Percentiles rank a stretch among this genome's conserved stretches.
Evolutionary conservation across 305 asterid species (phyloP).

Genomic region (Rubia tinctorum): DNA sequence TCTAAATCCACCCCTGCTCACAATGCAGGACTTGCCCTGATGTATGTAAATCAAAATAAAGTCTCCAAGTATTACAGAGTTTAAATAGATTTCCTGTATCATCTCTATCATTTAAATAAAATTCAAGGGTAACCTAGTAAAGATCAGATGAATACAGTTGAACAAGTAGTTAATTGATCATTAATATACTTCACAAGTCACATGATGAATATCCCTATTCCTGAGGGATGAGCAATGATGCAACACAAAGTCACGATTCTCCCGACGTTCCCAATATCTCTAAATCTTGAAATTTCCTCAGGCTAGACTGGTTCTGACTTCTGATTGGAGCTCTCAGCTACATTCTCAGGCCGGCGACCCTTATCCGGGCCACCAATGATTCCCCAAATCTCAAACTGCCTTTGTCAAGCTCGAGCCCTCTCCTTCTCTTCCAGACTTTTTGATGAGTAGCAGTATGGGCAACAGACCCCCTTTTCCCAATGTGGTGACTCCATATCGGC

Average conservation of each 20-base stretch:
- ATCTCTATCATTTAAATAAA: too few species aligned
- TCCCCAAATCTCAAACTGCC: conserved; percentile 83
- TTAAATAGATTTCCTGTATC: too few species aligned
- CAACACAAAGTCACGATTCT: background rate
- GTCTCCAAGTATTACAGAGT: too few species aligned
- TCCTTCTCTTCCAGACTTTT: conserved; percentile 93
- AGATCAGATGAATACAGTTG: background rate
- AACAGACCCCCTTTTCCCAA: conserved; percentile 82
- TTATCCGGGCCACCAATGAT: conserved; percentile 92
- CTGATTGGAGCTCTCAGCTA: conserved; percentile 25
- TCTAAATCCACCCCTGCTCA: too few species aligned
- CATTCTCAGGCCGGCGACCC: conserved; percentile 57
- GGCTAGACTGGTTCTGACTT: conserved; percentile 32
- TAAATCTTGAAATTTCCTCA: background rate
- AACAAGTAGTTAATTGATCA: background rate
- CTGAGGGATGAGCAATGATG: too few species aligned
- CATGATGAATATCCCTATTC: too few species aligned
- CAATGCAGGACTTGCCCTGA: too few species aligned
- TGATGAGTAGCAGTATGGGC: conserved; percentile 78
- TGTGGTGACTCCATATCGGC: conserved; percentile 83
- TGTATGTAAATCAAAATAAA: too few species aligned
- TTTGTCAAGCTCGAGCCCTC: conserved; percentile 86
- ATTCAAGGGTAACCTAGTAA: background rate
- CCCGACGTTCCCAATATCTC: background rate
- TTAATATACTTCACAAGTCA: too few species aligned